Conservation (phyloP, 352 stramenopile species). For the Globisporangium okanoganense region DNA sequence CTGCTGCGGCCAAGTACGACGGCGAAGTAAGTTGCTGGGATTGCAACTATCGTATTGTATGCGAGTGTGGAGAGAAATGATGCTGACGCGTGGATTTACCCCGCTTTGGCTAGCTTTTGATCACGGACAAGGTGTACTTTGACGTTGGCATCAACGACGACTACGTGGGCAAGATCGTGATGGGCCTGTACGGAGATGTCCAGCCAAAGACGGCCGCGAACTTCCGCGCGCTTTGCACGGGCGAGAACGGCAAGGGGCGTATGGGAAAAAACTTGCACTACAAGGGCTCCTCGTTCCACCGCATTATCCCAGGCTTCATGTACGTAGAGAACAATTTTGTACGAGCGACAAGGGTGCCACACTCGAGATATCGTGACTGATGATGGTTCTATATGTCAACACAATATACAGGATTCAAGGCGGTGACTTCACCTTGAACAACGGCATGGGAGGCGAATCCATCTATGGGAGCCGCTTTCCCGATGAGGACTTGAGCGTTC, state of each 20-base stretch:
- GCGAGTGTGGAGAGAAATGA: background rate
- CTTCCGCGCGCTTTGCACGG: constrained; percentile 77
- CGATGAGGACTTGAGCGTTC: constrained; percentile 88
- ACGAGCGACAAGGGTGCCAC: background rate
- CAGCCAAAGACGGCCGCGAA: constrained; percentile 80
- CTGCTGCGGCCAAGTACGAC: constrained; percentile 30
- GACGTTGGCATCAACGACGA: constrained; percentile 95
- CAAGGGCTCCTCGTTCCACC: constrained; percentile 94
- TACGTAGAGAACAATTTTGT: constrained; percentile 26
- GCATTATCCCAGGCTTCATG: constrained; percentile 96
- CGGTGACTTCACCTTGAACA: constrained; percentile 93
- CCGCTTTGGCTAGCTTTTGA: constrained; percentile 28
- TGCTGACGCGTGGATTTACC: background rate
- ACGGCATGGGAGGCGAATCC: constrained; percentile 92
- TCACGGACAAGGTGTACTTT: constrained; percentile 93
- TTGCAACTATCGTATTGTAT: background rate
- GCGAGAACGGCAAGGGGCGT: constrained; percentile 63
- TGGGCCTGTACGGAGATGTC: constrained; percentile 73
- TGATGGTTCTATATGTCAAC: background rate
- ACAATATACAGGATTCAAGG: constrained; percentile 80
- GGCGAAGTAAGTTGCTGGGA: constrained; percentile 31
- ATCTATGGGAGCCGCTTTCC: constrained; percentile 93
- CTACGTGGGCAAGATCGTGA: constrained; percentile 79
- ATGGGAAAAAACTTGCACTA: constrained; percentile 95
- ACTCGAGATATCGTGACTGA: background rate